phyloP scores from a whole-genome alignment of 805 yeast genomes.

The Ogataea philodendri region DNA sequence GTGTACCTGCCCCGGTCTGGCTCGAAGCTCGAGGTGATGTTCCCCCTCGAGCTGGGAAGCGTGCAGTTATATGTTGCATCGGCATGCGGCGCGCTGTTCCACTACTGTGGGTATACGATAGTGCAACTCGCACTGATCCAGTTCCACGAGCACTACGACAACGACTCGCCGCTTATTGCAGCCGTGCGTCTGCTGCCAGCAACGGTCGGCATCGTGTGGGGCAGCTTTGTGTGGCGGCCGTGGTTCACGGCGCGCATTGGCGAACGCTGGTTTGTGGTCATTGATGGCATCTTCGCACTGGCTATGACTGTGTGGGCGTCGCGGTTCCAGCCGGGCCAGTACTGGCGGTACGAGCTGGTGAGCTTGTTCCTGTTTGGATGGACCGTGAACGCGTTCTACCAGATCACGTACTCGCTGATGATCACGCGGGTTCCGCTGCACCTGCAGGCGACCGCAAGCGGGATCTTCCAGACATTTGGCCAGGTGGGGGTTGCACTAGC shows the following conservation, averaged over 20 bases:
- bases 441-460: constrained; percentile 8
- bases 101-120: constrained; percentile 11
- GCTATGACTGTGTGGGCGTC: constrained; percentile 25
- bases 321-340: constrained; percentile 8
- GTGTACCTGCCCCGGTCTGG: constrained; percentile 18
- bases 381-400: constrained; percentile 5
- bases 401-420: constrained; percentile 2
- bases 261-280: constrained; percentile 24
- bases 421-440: constrained; percentile 6
- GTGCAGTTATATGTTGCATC: constrained; percentile 22
- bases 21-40: constrained; percentile 13
- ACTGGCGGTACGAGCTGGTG: constrained; percentile 8
- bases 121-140: constrained; percentile 13
- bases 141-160: constrained; percentile 31
- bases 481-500: constrained; percentile 7
- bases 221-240: constrained; percentile 24
- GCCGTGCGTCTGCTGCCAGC: constrained; percentile 38
- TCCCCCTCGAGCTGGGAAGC: constrained; percentile 21
- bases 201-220: constrained; percentile 31
- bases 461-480: constrained; percentile 9
- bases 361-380: constrained; percentile 2
- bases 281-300: constrained; percentile 11
- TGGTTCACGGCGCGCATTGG: constrained; percentile 10
- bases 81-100: constrained; percentile 11
- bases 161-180: constrained; percentile 34